Base-by-base conservation (phyloP, 495 filamentous ascomycete species). In the Penicillium diatomitis region DNA sequence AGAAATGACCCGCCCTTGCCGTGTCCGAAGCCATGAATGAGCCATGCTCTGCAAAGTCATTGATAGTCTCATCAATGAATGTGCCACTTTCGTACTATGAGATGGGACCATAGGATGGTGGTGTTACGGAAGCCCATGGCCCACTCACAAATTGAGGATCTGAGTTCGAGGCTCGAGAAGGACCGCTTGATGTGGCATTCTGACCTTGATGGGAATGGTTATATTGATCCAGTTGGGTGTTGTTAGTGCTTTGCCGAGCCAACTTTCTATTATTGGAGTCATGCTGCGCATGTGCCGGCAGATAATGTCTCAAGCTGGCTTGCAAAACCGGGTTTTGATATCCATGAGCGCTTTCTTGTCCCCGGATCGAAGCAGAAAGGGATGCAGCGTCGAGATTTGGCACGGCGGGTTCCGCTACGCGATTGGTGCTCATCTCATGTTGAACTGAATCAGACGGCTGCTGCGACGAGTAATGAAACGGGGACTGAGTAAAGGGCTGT, bases 131-230 rank as follows among this genome's bases (percentile, higher is more conserved):
- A 6, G 51, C 49, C 60, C 58, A 63, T 7, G 58, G 58, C 8
- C 58, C 60, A 44, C 58, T 63, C n/a, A 61, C 46, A 39, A 61
- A 63, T 10, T 56, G 57, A 4, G 55, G 38, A 47, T 56, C 54
- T 0, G 53, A 56, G 5, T 41, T 32, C 32, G 47, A 50, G 6
- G 38, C 47, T 5, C 52, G 48, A 8, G 45, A 48, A 31, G 39
- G 9, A 6, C 5, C 29, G 2, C 36, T 7, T 28, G 47, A 3
- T n/a, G 20, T 34, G 2, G 11, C n/a, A 40, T 30, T 41, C 27
- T 50, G 47, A 8, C 37, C 30, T 7, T 44, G 44, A 6, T 52
- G 0, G 20, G 39, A n/a, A 28, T 30, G 6, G 41, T 12, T 1
- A 27, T 20, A n/a, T 8, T 29, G 40, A 7, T 30, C 10, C 6